These are phyloP conservation scores for Tolypocladium sp. DNA, from an alignment of 2,329 filamentous ascomycete genomes.

Conservation along the genomic window DNA sequence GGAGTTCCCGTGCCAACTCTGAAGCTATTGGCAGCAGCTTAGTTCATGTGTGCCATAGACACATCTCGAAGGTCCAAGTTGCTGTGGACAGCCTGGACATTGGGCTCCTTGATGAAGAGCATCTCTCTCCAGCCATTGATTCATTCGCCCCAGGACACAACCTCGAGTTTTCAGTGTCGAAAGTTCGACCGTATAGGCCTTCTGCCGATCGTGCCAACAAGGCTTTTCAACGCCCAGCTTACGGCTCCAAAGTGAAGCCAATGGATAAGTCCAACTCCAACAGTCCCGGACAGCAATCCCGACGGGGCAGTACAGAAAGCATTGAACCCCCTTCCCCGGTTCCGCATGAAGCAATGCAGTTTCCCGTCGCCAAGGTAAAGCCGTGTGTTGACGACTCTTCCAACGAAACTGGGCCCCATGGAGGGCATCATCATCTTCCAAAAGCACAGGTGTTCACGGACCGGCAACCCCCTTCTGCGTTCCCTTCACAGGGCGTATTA, in stretches of 20 bases:
- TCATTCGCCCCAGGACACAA: background rate
- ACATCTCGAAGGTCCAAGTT: background rate
- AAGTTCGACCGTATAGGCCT: slow-evolving; percentile 1
- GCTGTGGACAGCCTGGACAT: background rate
- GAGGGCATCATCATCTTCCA: slow-evolving; percentile 7
- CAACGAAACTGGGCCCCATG: slow-evolving; percentile 1
- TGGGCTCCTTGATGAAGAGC: background rate
- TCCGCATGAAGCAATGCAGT: background rate
- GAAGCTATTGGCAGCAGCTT: background rate
- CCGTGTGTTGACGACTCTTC: slow-evolving; percentile 1
- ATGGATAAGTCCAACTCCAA: background rate
- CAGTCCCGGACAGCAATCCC: background rate
- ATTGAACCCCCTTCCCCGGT: background rate
- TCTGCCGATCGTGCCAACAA: background rate
- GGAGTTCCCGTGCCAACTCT: background rate
- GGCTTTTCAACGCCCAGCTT: background rate
- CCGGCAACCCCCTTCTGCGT: background rate
- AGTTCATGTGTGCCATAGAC: background rate
- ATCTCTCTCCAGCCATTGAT: background rate
- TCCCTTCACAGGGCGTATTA: background rate
- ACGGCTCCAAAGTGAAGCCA: slow-evolving; percentile 2
- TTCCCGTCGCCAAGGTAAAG: slow-evolving; percentile 1
- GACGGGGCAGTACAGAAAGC: background rate
- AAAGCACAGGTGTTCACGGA: slow-evolving; percentile 3
- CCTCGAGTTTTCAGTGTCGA: slow-evolving; percentile 1